A percentile compares a stretch with the other conserved stretches of the same genome.
Evolutionary conservation across 192 early-diverging fungal species (phyloP).

Genomic region (Lobosporangium transversale): DNA sequence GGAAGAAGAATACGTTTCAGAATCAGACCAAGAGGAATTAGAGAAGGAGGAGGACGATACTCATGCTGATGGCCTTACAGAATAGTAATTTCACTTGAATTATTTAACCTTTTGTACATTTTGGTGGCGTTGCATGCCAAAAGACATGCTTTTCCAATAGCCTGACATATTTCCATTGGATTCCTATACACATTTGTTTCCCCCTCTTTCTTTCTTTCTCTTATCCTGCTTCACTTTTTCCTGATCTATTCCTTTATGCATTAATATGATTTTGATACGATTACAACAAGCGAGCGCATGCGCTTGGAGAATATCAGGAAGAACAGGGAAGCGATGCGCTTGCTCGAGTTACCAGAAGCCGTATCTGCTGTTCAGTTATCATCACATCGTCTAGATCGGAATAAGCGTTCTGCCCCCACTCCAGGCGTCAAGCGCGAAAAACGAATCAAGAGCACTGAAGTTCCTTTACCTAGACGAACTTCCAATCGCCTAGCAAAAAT

Average conservation of each 20-base stretch:
- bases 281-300: conserved; percentile 38
- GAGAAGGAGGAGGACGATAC: no score
- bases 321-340: conserved; percentile 50
- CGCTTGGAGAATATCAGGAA: conserved; percentile 55
- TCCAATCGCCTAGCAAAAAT: conserved; percentile 33
- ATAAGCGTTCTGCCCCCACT: conserved; percentile 23
- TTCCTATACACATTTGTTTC: neutral
- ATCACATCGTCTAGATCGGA: conserved; percentile 2
- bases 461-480: conserved; percentile 18
- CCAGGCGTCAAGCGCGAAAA: conserved; percentile 27
- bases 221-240: no score
- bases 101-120: neutral
- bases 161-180: no score
- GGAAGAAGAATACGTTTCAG: neutral
- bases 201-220: no score
- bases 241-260: no score
- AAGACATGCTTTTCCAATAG: neutral
- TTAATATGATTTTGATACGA: neutral
- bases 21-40: neutral
- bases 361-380: conserved; percentile 11
- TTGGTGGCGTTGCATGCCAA: conserved; percentile 20
- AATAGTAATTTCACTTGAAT: conserved; percentile 32
- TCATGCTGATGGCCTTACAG: conserved; percentile 11
- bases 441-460: conserved; percentile 20
- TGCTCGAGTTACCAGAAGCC: conserved; percentile 35